Evolutionary conservation across 176 grass and related monocot species (phyloP).

Genomic region (Olyra latifolia): DNA sequence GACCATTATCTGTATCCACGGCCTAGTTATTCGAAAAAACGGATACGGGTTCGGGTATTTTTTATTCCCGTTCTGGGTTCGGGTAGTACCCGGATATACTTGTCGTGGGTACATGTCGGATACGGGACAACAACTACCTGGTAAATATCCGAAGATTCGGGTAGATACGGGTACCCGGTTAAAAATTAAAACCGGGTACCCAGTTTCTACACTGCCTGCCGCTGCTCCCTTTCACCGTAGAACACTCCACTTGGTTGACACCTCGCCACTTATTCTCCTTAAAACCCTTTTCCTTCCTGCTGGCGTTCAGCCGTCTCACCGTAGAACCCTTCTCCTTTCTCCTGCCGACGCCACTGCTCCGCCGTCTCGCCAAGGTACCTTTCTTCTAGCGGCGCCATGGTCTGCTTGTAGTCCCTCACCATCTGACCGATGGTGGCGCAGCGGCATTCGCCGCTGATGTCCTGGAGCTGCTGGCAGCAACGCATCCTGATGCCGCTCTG

Average conservation of each 20-base stretch:
- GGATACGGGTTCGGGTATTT: no score
- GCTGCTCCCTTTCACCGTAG: neutral
- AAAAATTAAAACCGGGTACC: no score
- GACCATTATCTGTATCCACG: no score
- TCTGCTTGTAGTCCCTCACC: slow-evolving; percentile 32
- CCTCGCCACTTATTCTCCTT: neutral
- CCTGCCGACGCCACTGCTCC: neutral
- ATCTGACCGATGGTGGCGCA: slow-evolving; percentile 47
- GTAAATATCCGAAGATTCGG: no score
- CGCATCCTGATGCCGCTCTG: slow-evolving; percentile 4
- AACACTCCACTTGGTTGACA: neutral
- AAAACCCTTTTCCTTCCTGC: slow-evolving; percentile 14
- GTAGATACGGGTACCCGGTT: no score
- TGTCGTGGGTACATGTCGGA: no score
- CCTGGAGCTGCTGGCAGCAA: slow-evolving; percentile 49
- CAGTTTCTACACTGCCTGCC: no score
- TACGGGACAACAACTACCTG: no score
- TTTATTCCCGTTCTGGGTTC: no score
- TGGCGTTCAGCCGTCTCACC: neutral
- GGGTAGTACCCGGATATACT: no score
- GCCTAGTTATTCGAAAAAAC: no score
- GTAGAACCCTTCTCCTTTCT: neutral
- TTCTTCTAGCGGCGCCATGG: slow-evolving; percentile 18
- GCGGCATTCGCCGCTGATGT: slow-evolving; percentile 38
- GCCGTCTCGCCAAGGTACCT: neutral